These are phyloP conservation scores for Lyophyllum atratum DNA, from an alignment of 768 basidiomycete genomes.

Conservation along the genomic window DNA sequence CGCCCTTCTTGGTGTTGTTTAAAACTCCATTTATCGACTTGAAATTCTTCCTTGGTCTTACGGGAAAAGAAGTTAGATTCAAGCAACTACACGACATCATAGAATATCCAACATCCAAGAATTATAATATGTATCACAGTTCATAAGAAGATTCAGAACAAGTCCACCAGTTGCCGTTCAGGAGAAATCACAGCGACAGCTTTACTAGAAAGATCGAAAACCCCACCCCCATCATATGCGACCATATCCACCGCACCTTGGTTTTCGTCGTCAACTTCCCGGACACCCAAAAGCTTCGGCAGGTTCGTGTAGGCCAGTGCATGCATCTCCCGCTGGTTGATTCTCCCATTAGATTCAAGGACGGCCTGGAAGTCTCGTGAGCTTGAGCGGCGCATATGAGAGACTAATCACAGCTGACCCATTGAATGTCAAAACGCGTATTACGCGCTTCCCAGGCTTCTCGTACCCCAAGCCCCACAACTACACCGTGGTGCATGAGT, in stretches of 20 bases:
- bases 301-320: conserved; percentile 48
- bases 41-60: background rate
- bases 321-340: conserved; percentile 42
- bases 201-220: conserved; percentile 57
- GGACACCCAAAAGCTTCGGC: conserved; percentile 39
- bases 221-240: conserved; percentile 57
- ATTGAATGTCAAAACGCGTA: conserved; percentile 75
- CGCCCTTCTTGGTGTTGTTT: conserved; percentile 67
- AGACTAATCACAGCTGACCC: conserved; percentile 47
- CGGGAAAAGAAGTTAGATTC: conserved; percentile 29
- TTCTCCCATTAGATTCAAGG: conserved; percentile 47
- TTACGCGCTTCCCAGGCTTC: conserved; percentile 77
- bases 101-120: background rate
- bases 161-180: conserved; percentile 49
- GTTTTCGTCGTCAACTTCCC: conserved; percentile 38
- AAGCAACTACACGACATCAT: conserved; percentile 24
- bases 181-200: conserved; percentile 59
- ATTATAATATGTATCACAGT: conserved; percentile 8
- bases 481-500: conserved; percentile 73
- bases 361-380: conserved; percentile 34
- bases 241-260: conserved; percentile 53
- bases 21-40: conserved; percentile 19
- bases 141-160: conserved; percentile 44
- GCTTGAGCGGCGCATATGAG: background rate
- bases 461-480: conserved; percentile 69